Evolutionary conservation across 805 yeast genomes (phyloP).

Genomic region (Soucietia sequanensis): DNA sequence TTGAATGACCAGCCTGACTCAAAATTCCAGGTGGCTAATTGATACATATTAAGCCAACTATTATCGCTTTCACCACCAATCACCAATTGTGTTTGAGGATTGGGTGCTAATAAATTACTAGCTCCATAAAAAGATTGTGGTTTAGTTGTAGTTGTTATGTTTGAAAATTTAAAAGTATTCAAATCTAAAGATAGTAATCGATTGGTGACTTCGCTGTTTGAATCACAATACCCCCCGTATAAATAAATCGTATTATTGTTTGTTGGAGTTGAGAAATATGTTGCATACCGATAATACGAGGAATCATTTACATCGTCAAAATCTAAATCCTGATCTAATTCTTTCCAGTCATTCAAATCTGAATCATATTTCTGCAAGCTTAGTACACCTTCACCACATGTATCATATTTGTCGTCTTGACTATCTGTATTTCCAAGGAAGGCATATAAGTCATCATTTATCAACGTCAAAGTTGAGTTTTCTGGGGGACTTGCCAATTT

Average conservation of each 20-base stretch:
- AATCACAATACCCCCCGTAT: conserved; percentile 49
- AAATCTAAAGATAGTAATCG: conserved; percentile 48
- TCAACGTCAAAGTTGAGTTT: conserved; percentile 30
- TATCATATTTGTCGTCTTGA: conserved; percentile 8
- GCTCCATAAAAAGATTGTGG: conserved; percentile 60
- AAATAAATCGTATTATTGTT: conserved; percentile 42
- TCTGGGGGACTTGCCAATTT: conserved; percentile 30
- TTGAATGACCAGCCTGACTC: conserved; percentile 65
- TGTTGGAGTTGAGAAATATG: conserved; percentile 42
- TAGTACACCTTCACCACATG: conserved; percentile 28
- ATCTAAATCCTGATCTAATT: conserved; percentile 11
- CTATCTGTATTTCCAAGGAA: conserved; percentile 7
- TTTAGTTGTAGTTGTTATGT: conserved; percentile 47
- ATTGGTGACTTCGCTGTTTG: conserved; percentile 26
- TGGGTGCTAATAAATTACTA: conserved; percentile 41
- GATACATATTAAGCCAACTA: conserved; percentile 75
- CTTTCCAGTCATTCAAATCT: conserved; percentile 19
- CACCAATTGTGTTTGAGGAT: conserved; percentile 48
- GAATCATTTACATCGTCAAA: conserved; percentile 23
- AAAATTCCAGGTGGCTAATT: conserved; percentile 71
- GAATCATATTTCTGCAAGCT: conserved; percentile 19
- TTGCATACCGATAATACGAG: conserved; percentile 32
- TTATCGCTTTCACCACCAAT: conserved; percentile 63
- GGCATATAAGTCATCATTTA: conserved; percentile 29
- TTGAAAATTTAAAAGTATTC: conserved; percentile 25